phyloP scores from a whole-genome alignment of 129 eudicot genomes.

The Arctium lappa region DNA sequence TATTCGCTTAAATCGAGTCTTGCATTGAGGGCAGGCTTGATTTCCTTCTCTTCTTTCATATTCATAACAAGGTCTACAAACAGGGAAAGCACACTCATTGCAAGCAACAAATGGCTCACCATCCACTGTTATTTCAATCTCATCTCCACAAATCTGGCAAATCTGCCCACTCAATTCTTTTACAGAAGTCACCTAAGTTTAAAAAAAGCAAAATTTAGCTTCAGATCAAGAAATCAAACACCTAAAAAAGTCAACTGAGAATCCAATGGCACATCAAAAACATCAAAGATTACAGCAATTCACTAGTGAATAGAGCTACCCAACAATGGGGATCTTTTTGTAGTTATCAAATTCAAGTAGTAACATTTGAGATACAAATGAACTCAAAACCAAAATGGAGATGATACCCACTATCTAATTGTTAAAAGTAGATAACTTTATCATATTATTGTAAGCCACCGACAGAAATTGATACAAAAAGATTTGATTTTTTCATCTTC shows the following conservation, averaged over 20 bases:
- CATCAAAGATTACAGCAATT: background rate
- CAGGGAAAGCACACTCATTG: constrained; percentile 78
- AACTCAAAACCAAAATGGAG: background rate
- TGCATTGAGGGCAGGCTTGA: constrained; percentile 78
- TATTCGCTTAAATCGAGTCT: constrained; percentile 64
- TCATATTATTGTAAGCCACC: constrained; percentile 17
- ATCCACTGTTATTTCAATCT: constrained; percentile 51
- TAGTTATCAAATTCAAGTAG: background rate
- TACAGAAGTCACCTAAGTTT: constrained; percentile 61
- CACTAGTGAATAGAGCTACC: background rate
- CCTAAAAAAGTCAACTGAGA: background rate
- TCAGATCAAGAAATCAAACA: constrained; percentile 26
- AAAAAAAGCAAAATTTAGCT: background rate
- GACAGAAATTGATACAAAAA: constrained; percentile 2
- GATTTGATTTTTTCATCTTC: background rate
- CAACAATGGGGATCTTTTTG: constrained; percentile 2
- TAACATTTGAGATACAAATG: background rate
- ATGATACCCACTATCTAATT: background rate
- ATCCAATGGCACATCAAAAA: background rate
- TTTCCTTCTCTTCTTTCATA: constrained; percentile 75
- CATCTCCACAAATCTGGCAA: constrained; percentile 84
- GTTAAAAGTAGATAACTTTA: background rate
- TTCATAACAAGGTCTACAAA: constrained; percentile 69
- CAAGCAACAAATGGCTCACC: constrained; percentile 72
- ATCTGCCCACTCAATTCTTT: constrained; percentile 64